Evolutionary conservation across 768 basidiomycete species (phyloP), one percentile per base, ranked within the genome.

Genomic region (Boletus patriciae): DNA sequence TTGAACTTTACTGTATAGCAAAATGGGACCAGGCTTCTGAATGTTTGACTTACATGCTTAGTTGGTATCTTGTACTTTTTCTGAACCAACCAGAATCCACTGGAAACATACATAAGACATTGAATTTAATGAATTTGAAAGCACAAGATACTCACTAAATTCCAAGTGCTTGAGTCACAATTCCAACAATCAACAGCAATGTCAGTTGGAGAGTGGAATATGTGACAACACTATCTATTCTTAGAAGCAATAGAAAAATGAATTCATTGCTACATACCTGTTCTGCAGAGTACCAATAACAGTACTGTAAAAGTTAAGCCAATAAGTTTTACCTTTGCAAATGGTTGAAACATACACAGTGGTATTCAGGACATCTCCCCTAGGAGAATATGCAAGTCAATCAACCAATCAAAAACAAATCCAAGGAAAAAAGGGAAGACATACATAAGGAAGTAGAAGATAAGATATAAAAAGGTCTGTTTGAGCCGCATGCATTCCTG

Each of bases 301-400:
- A n/a, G 87, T 88, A 7, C 86, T 88, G 60, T 25, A 21, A 6
- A 41, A 36, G 38, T 50, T 43, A 44, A 52, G 21, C 55, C 42
- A 58, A 53, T 18, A 33, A 52, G 7, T 10, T 8, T 27, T 29
- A 43, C 50, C 25, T 50, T 48, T 38, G 13, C 25, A 58, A 31
- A n/a, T 31, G 11, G 21, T 16, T 31, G 10, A 41, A 31, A 63
- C 80, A 37, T 70, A 88, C 87, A 88, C 84, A 38, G 86, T 84
- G 0, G 88, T 89, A 64, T 89, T 89, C 40, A 89, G 69, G 2
- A 88, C 85, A 66, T 89, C 87, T 29, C 87, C 87, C 86, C 86
- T 88, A 54, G 18, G 42, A 29, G 27, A 49, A 21, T 4, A 13
- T 29, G 19, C 3, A 19, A 25, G n/a, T 40, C 29, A 50, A 40